Evolutionary conservation across 192 early-diverging fungal genomes (phyloP), one percentile per base, ranked within the genome.

Genomic region (Backusella sp.): DNA sequence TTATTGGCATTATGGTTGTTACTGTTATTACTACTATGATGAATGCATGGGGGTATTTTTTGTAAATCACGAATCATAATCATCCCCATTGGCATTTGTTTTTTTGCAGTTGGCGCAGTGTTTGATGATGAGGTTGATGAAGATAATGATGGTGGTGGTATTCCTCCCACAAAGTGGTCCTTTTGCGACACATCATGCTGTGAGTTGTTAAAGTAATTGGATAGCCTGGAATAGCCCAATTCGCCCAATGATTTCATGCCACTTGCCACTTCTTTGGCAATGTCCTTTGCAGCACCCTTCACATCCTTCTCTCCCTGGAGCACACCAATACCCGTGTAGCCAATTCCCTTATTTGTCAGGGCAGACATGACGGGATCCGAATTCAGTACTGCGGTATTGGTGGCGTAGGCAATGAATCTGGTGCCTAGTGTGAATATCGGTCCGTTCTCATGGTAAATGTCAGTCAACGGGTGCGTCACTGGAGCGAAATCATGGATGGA

Each of bases 241-340:
- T 80, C 83, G 81, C 93, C 89, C 23, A 95, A 78, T 37, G 88
- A 85, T 70, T 89, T 94, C 19, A 94, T 91, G 21, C 94, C 93
- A 41, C 85, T 86, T 34, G 92, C 86, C 14, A 94, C 86, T 73
- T 95, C 94, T 62, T 94, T 94, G n/a, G 91, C 93, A 21, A 94
- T 90, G 32, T 91, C 92, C 56, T 87, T 88, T 3, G 93, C 92
- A n/a, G 88, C 77, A 46, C 85, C 86, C 78, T 86, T 74, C 19
- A 84, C 78, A 65, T 89, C 83, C 41, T 78, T 81, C 49, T 79
- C 83, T 2, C 81, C 72, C 66, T 79, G 68, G 6, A 69, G 23
- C 6, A 79, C 75, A 1, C 72, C 79, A 39, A 76, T 59, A 26
- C 76, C 62, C 37, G 74, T 70, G 21, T 76, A 71, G 56, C 66